Percentiles rank a stretch among this genome's conserved stretches.
These are phyloP conservation scores for Xylaria sp. DNA, from an alignment of 2,329 filamentous ascomycete genomes.

Conservation along the genomic window DNA sequence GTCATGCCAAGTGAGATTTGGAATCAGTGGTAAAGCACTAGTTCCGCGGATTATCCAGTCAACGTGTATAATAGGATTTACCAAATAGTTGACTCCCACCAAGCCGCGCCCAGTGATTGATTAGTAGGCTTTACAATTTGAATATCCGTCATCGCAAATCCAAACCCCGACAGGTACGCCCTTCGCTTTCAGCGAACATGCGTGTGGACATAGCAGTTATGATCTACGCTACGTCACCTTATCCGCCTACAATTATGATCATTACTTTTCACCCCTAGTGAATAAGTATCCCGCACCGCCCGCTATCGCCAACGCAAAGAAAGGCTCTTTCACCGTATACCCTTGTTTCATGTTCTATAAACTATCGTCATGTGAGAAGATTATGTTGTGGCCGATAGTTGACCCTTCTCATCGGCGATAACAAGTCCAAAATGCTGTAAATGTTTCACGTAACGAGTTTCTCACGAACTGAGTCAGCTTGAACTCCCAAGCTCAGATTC, in stretches of 20 bases:
- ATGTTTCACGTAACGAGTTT: neutral
- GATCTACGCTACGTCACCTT: neutral
- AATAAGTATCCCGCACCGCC: neutral
- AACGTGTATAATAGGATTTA: constrained; percentile 5
- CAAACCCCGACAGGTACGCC: neutral
- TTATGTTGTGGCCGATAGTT: neutral
- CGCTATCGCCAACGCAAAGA: neutral
- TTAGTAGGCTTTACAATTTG: neutral
- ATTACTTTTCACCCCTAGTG: neutral
- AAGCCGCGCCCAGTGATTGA: neutral
- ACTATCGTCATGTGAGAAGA: neutral
- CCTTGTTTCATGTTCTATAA: neutral
- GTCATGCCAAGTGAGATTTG: constrained; percentile 83
- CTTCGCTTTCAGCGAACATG: neutral
- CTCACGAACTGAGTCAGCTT: neutral
- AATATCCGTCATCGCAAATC: constrained; percentile 6
- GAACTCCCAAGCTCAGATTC: neutral
- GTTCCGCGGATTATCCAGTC: neutral
- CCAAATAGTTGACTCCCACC: neutral
- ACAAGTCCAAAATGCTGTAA: no score
- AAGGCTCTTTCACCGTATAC: neutral
- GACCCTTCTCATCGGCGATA: no score
- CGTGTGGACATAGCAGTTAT: neutral
- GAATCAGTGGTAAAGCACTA: constrained; percentile 78
- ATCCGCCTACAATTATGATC: neutral